Evolutionary conservation across 495 filamentous ascomycete species (phyloP).

Genomic region (Penicillium mononematosum): DNA sequence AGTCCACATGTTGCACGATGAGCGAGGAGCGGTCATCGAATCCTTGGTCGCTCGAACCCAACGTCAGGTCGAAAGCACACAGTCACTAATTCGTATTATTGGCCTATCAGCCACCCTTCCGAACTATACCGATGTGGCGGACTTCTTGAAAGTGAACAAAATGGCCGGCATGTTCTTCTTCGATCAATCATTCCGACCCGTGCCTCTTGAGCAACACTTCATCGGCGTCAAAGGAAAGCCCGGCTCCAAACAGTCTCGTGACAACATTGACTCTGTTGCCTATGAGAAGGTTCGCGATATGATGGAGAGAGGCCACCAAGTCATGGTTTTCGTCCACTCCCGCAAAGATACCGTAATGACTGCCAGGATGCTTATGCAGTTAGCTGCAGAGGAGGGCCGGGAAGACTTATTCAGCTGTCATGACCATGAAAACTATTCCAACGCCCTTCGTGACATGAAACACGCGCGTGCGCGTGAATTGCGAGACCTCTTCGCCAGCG

Average conservation of each 20-base stretch:
- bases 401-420: constrained; percentile 67
- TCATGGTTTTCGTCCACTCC: constrained; percentile 99
- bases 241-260: constrained; percentile 70
- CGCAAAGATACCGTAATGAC: constrained; percentile 90
- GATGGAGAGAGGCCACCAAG: constrained; percentile 82
- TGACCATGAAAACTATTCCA: constrained; percentile 71
- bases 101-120: constrained; percentile 93
- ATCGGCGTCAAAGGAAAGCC: constrained; percentile 92
- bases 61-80: constrained; percentile 95
- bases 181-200: constrained; percentile 90
- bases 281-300: constrained; percentile 96
- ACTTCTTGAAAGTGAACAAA: constrained; percentile 94
- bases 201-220: constrained; percentile 96
- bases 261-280: constrained; percentile 80
- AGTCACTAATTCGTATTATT: constrained; percentile 93
- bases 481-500: constrained; percentile 82
- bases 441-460: constrained; percentile 77
- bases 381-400: constrained; percentile 76
- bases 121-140: constrained; percentile 94
- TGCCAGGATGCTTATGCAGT: constrained; percentile 79
- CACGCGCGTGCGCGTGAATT: constrained; percentile 79
- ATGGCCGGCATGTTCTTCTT: constrained; percentile 96
- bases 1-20: constrained; percentile 99
- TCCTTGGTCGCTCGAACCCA: constrained; percentile 92
- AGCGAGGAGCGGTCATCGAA: constrained; percentile 92